Conservation (phyloP, 108 stramenopile species). For the Epipyxis sp. region DNA sequence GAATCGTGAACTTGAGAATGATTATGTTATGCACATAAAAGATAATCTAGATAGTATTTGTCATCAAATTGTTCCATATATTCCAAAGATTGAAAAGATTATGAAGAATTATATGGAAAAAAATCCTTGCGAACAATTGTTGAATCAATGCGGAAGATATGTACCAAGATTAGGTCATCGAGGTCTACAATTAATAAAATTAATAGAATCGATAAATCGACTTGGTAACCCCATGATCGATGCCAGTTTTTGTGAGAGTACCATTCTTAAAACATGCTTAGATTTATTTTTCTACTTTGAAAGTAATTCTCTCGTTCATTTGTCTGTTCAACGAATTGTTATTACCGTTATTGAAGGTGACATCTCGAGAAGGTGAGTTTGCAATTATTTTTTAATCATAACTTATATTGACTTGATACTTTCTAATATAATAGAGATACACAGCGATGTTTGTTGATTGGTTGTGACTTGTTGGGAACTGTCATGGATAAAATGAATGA, state of each 20-base stretch:
- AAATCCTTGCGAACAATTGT: background rate
- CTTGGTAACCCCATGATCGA: slow-evolving; percentile 29
- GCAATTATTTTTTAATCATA: no score
- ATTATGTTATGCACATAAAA: no score
- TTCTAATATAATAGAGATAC: no score
- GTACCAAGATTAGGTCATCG: slow-evolving; percentile 38
- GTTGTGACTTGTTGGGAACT: no score
- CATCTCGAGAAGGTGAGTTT: no score
- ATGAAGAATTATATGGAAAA: slow-evolving; percentile 34
- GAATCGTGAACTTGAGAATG: no score
- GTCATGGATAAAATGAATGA: no score
- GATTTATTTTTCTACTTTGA: slow-evolving; percentile 89
- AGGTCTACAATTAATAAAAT: slow-evolving; percentile 40
- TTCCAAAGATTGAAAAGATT: slow-evolving; percentile 33
- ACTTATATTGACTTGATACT: no score
- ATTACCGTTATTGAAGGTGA: slow-evolving; percentile 76
- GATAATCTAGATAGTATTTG: no score
- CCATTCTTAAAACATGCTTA: slow-evolving; percentile 30
- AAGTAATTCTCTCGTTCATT: slow-evolving; percentile 89
- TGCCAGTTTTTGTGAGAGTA: slow-evolving; percentile 52
- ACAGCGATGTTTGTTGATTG: no score
- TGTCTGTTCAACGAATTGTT: slow-evolving; percentile 81
- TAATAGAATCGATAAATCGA: slow-evolving; percentile 38
- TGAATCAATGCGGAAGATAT: slow-evolving; percentile 29
- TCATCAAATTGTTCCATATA: no score